A percentile compares a stretch with the other conserved stretches of the same genome.
Conservation (phyloP, 805 yeast genomes). For the Yamadazyma sp. region DNA sequence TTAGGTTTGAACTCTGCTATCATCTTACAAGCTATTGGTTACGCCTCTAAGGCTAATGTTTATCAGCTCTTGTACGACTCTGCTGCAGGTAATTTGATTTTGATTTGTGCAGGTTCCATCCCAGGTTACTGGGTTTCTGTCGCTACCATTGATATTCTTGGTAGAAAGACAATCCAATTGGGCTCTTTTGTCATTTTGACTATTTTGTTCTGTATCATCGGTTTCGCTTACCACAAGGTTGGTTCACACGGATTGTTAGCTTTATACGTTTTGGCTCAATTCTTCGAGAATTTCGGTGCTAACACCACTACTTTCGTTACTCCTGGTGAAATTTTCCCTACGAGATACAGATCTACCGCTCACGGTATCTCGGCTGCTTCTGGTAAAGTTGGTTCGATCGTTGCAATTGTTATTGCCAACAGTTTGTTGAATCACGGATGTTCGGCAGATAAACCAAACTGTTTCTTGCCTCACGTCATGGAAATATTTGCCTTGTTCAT, state of each 20-base stretch:
- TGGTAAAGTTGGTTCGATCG: conserved; percentile 91
- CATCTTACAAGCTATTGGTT: conserved; percentile 82
- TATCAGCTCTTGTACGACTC: conserved; percentile 70
- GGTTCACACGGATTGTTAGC: conserved; percentile 74
- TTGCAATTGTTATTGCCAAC: conserved; percentile 87
- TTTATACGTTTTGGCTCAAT: conserved; percentile 76
- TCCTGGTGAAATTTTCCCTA: conserved; percentile 92
- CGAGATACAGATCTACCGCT: conserved; percentile 93
- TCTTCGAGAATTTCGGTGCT: conserved; percentile 92
- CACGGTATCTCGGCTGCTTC: conserved; percentile 93
- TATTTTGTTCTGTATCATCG: conserved; percentile 70
- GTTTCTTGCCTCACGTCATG: conserved; percentile 92
- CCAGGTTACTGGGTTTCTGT: conserved; percentile 92
- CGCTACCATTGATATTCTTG: conserved; percentile 75
- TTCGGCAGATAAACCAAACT: conserved; percentile 56
- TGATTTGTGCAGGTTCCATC: conserved; percentile 91
- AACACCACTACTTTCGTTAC: conserved; percentile 87
- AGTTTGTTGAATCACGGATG: conserved; percentile 80
- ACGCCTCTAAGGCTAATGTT: conserved; percentile 67
- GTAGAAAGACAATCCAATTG: conserved; percentile 82
- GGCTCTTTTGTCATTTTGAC: conserved; percentile 75
- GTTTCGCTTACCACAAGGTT: conserved; percentile 78
- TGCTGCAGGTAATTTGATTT: conserved; percentile 89
- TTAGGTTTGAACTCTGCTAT: conserved; percentile 78
- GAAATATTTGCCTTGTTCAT: conserved; percentile 90